Evolutionary conservation across 306 rosid species (phyloP), one percentile per base, ranked within the genome.

Genomic region (Vigna unguiculata): DNA sequence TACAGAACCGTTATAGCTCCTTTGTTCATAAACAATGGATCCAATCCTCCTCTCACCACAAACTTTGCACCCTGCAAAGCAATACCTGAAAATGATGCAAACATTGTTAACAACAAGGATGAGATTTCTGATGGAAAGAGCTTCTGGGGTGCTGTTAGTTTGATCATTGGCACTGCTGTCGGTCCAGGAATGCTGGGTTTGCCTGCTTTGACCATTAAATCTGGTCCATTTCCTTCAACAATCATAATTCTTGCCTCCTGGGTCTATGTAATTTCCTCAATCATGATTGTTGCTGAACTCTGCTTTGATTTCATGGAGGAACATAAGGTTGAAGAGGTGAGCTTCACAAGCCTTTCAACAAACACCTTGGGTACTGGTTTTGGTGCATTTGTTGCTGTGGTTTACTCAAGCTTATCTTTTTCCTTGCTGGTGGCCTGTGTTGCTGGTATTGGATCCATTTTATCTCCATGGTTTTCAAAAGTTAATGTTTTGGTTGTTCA

Each of bases 101-200:
- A 7, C 12, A 7, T 32, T 52, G 66, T 21, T 36, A 4, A 28
- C 19, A 71, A 71, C 52, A 47, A 71, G 22, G 40, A 28, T 78
- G 24, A 75, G 28, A 34, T 19, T 19, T 5, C 61, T 70, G 60
- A 14, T 9, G 61, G 51, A 69, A 86, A 85, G 59, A 87, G 71
- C 64, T 85, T 89, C 83, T 87, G 83, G 88, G 93, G 89, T 55
- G 93, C 89, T 15, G 88, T 81, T 70, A 66, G 87, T 84, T 72
- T 89, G 69, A 85, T 89, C 4, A 65, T 87, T 30, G 88, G 91
- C 24, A 77, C 86, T 32, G 88, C 86, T 12, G 87, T 85, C 7
- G 91, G 91, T 9, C 90, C 85, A 74, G 90, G 93, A 65, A 87
- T 87, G 88, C 75, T 89, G 41, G 84, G 83, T 15, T 63, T 89